Conservation (phyloP, 768 basidiomycete genomes). For the Dendrothele bispora region DNA sequence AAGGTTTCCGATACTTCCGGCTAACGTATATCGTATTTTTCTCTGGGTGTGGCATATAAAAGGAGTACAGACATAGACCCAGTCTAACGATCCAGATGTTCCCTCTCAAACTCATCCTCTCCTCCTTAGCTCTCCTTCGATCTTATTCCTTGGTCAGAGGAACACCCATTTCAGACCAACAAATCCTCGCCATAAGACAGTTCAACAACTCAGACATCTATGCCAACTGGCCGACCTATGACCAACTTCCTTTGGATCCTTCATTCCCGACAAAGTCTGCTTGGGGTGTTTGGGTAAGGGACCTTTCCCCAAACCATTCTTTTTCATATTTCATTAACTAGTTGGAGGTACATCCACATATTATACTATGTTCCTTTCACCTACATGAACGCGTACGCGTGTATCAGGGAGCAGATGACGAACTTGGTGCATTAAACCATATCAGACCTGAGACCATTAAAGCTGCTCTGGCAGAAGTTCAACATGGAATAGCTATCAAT, state of each 20-base stretch:
- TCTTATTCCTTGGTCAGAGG: too few species aligned
- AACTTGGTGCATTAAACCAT: slow-evolving; percentile 12
- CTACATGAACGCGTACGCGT: not conserved
- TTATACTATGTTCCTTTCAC: not conserved
- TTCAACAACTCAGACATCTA: slow-evolving; percentile 7
- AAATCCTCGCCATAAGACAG: not conserved
- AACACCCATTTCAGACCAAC: not conserved
- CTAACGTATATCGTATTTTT: too few species aligned
- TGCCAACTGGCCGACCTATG: slow-evolving; percentile 12
- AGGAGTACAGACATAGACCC: too few species aligned
- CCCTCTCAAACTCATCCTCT: too few species aligned
- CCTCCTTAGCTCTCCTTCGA: too few species aligned
- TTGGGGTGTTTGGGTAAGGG: slow-evolving; percentile 12
- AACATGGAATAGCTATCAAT: slow-evolving; percentile 4
- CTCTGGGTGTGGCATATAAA: too few species aligned
- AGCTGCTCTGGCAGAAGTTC: slow-evolving; percentile 6
- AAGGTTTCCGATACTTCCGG: too few species aligned
- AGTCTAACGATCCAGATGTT: too few species aligned
- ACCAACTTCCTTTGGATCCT: slow-evolving; percentile 9
- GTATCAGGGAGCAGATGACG: slow-evolving; percentile 9
- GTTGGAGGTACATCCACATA: too few species aligned
- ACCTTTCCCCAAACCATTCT: too few species aligned
- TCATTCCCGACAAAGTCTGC: slow-evolving; percentile 11
- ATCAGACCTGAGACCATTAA: slow-evolving; percentile 8
- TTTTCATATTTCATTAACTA: not conserved